Percentiles rank a stretch among this genome's conserved stretches.
phyloP scores from a whole-genome alignment of 257 asterid species.

The Solanum ossicruentum region DNA sequence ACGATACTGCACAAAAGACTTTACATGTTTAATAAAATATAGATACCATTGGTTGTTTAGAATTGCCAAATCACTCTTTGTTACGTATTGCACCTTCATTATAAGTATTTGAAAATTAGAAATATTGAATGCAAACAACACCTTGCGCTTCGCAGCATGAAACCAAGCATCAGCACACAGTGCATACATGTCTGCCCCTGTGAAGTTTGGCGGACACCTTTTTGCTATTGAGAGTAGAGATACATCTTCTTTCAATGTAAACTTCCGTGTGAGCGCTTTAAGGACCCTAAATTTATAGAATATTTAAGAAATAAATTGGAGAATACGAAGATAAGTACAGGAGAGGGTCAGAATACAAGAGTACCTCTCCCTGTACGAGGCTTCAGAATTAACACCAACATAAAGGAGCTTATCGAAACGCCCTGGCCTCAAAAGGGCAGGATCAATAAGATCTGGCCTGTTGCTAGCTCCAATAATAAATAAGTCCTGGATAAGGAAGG shows the following conservation, averaged over 20 bases:
- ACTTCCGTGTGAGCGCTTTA: constrained; percentile 79
- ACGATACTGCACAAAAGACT: not conserved
- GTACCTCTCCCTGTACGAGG: constrained; percentile 89
- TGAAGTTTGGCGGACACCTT: constrained; percentile 89
- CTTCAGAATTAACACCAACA: constrained; percentile 92
- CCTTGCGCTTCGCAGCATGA: constrained; percentile 86
- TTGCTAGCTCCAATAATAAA: constrained; percentile 97
- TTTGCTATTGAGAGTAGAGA: constrained; percentile 61
- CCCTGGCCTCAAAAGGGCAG: constrained; percentile 96
- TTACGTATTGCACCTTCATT: not conserved
- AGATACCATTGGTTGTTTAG: not conserved
- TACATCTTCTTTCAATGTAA: constrained; percentile 66
- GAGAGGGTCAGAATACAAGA: not conserved
- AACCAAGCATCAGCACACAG: constrained; percentile 99
- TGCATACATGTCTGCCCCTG: constrained; percentile 98
- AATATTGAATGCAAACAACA: constrained; percentile 1
- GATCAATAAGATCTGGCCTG: constrained; percentile 95
- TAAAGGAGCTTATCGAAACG: constrained; percentile 97
- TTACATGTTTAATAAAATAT: not conserved
- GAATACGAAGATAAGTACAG: not conserved
- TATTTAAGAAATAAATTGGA: not conserved
- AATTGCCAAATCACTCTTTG: not conserved
- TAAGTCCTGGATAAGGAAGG: constrained; percentile 47
- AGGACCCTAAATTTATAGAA: constrained; percentile 44
- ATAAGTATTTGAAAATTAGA: not conserved